phyloP scores from a whole-genome alignment of 768 basidiomycete genomes.

The Amanita thiersii region DNA sequence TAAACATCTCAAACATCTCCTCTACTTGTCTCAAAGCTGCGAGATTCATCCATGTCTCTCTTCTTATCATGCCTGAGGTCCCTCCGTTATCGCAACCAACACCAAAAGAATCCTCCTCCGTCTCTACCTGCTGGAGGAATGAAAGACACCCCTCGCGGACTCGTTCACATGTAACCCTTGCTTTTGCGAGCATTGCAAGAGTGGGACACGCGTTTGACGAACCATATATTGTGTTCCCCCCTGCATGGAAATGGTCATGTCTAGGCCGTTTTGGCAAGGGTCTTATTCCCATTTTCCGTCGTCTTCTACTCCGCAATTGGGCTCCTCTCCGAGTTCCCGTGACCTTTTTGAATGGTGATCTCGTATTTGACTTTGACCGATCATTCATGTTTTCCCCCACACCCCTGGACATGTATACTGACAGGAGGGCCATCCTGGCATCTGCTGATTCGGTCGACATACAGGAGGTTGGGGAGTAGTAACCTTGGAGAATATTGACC shows the following conservation, averaged over 20 bases:
- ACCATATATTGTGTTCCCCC: constrained; percentile 7
- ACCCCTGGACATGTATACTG: constrained; percentile 7
- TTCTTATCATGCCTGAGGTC: constrained; percentile 2
- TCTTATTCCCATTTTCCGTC: background rate
- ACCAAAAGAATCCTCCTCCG: background rate
- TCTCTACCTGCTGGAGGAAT: background rate
- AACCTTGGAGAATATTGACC: background rate
- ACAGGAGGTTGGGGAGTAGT: background rate
- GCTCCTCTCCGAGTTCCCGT: too few species aligned
- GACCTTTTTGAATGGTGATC: background rate
- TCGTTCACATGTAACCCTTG: constrained; percentile 1
- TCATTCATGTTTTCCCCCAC: background rate
- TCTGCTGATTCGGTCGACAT: constrained; percentile 10
- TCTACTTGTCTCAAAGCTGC: constrained; percentile 10
- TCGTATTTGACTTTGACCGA: constrained; percentile 2
- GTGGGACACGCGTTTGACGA: background rate
- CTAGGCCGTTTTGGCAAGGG: background rate
- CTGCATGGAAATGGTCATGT: background rate
- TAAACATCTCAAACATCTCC: constrained; percentile 35
- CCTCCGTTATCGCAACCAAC: too few species aligned
- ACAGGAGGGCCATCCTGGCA: constrained; percentile 12
- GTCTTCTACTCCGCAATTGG: too few species aligned
- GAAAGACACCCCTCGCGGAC: background rate
- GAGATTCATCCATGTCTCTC: background rate
- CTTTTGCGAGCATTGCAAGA: background rate